Base-by-base conservation (phyloP, 139 green algal species). In the Coelastrella sp. region DNA sequence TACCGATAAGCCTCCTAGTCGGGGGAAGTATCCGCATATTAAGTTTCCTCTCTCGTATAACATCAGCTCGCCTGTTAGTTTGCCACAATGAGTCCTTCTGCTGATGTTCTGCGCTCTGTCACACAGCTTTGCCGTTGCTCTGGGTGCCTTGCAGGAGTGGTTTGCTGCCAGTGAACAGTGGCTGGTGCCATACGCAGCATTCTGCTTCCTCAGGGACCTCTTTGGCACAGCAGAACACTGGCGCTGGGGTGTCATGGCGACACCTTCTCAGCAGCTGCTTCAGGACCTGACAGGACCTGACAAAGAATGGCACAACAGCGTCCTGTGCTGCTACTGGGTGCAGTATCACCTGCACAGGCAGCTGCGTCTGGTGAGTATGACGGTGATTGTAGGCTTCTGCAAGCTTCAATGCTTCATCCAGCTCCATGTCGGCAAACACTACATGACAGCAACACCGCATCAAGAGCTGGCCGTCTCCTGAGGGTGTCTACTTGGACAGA, bases 341-440 rank as follows among this genome's bases (percentile, higher is more conserved):
- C 98, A 99, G 96, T 99, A 94, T 88, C 94, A 99, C 83, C 94
- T 99, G 84, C 95, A 99, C 93, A 56, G 78, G 6, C 97, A 99
- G 94, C 95, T 99, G 75, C 25, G 78, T 35, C 70, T 49, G 82
- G 92, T 93, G 70, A 27, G 88, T 24, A 22, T 81, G 17, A 81
- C 72, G 72, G 63, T 70, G 63, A 15, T 70, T 70, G 12, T 70
- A 20, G 35, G 35, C 35, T 49, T 49, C 35, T 49, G 35, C 35
- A 49, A 49, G 35, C 35, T 49, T 49, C 35, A 49, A 3, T 49
- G 35, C 35, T 49, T 49, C 35, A 49, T 49, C n/a, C n/a, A n/a
- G n/a, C n/a, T n/a, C n/a, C n/a, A n/a, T 49, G 35, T 49, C 35
- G 3, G 35, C 35, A 49, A 49, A 5, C 35, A 49, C 35, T 49